Conservation (phyloP, 164 flowering plant genomes). For the Liriodendron chinense region DNA sequence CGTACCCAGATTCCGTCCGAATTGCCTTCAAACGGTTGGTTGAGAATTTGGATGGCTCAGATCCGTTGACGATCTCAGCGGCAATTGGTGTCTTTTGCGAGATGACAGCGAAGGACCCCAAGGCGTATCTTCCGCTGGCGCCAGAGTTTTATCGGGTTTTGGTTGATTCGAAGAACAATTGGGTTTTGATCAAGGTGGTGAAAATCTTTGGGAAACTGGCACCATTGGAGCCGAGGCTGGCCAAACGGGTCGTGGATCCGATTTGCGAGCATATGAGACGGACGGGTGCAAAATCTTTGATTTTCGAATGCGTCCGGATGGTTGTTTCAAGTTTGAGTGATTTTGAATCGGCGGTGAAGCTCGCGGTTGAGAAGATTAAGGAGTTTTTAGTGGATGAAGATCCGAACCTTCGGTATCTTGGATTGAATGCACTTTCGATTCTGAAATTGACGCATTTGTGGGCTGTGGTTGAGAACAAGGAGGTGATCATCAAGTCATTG, state of each 20-base stretch:
- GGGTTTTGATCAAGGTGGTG: constrained; percentile 90
- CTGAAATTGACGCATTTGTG: constrained; percentile 57
- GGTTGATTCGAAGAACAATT: constrained; percentile 81
- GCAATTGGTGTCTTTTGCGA: constrained; percentile 88
- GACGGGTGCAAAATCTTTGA: constrained; percentile 74
- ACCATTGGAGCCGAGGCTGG: constrained; percentile 75
- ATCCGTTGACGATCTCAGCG: constrained; percentile 51
- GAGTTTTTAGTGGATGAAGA: constrained; percentile 78
- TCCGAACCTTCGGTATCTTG: constrained; percentile 86
- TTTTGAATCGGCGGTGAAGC: constrained; percentile 63
- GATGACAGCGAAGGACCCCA: constrained; percentile 53
- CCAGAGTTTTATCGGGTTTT: constrained; percentile 86
- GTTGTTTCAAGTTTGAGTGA: constrained; percentile 64
- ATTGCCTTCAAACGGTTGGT: constrained; percentile 88
- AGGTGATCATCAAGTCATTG: constrained; percentile 71
- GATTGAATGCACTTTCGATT: constrained; percentile 68
- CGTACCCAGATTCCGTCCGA: constrained; percentile 75
- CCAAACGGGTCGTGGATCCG: constrained; percentile 72
- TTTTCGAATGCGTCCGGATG: constrained; percentile 83
- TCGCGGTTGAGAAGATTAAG: constrained; percentile 57
- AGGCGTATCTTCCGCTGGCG: constrained; percentile 75
- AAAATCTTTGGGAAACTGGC: constrained; percentile 76
- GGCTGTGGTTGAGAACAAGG: constrained; percentile 92
- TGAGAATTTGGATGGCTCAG: constrained; percentile 73
- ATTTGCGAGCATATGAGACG: constrained; percentile 72